Evolutionary conservation across 495 filamentous ascomycete genomes (phyloP).

Genomic region (Neurospora sp.): DNA sequence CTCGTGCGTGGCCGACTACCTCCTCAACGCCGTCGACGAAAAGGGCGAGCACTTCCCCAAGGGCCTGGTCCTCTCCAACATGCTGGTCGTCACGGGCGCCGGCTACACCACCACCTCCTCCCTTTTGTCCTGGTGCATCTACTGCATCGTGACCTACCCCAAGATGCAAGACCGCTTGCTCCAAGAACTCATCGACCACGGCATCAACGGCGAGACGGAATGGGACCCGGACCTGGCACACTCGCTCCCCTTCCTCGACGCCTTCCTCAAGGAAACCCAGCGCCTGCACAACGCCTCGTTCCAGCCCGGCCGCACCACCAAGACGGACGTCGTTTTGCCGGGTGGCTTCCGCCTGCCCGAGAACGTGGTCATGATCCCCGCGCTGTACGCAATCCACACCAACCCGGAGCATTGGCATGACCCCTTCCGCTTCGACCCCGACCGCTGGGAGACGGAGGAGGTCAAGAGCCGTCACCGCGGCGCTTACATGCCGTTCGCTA

Average conservation of each 20-base stretch:
- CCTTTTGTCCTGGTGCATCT: slow-evolving; percentile 46
- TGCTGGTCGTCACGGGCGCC: slow-evolving; percentile 34
- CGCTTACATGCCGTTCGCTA: slow-evolving; percentile 44
- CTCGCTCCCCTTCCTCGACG: slow-evolving; percentile 38
- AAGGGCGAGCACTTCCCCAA: slow-evolving; percentile 43
- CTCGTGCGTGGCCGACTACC: slow-evolving; percentile 28
- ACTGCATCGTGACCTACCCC: slow-evolving; percentile 36
- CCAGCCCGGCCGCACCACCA: slow-evolving; percentile 44
- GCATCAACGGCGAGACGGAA: slow-evolving; percentile 20
- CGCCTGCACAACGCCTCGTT: slow-evolving; percentile 46
- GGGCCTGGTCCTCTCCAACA: slow-evolving; percentile 6
- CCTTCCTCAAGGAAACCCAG: slow-evolving; percentile 49
- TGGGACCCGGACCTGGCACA: slow-evolving; percentile 32
- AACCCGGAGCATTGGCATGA: slow-evolving; percentile 43
- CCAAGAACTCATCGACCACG: slow-evolving; percentile 45
- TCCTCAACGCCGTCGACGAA: slow-evolving; percentile 38
- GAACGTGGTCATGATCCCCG: slow-evolving; percentile 37
- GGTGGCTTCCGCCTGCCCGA: slow-evolving; percentile 45
- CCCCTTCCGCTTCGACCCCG: slow-evolving; percentile 42
- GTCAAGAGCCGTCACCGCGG: slow-evolving; percentile 35
- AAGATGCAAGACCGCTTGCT: slow-evolving; percentile 43
- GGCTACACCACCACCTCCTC: slow-evolving; percentile 46
- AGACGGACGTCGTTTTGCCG: slow-evolving; percentile 41
- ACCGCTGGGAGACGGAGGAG: slow-evolving; percentile 43
- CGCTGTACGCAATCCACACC: slow-evolving; percentile 43